Evolutionary conservation across 805 yeast species (phyloP), one percentile per base, ranked within the genome.

Genomic region (Metschnikowia koreensis): DNA sequence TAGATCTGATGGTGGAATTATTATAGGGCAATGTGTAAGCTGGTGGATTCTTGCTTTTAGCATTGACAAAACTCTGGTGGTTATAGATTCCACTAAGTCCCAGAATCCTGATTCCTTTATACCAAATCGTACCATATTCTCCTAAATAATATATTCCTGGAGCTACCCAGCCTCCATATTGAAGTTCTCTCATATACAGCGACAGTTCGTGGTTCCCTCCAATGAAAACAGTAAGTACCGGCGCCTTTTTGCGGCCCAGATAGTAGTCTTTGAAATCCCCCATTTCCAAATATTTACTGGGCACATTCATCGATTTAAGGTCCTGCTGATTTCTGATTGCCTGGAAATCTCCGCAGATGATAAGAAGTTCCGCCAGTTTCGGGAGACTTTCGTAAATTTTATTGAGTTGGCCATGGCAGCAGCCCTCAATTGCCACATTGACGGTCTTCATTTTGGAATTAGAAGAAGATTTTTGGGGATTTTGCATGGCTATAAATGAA

Each of bases 161-260:
- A 1, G 96, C 96, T 1, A 88, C 92, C 89, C 93, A 94, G 0
- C 99, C 99, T 11, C 99, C 99, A 65, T 77, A 80, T 53, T 81
- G 81, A 52, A 92, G 69, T 59, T 87, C 90, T 54, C 80, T 73
- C 55, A 94, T 64, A 64, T 87, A 89, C 53, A 84, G 82, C 52
- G 96, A 88, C 4, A 94, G 84, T 64, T 94, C 99, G 63, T 94
- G 99, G 68, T 94, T 94, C 0, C 99, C 99, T 2, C 99, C 98
- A 40, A 94, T 82, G 58, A 93, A 87, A 0, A 94, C 59, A 0
- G 98, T 93, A 33, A 83, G 67, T 1, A 86, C 75, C 0, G 97
- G 97, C 0, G 97, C 96, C 29, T 48, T 66, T 44, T 69, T 72
- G 16, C 60, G 57, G 0, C 93, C 89, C 1, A 63, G 64, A 61